Conservation (phyloP, 805 yeast genomes). For the Ogataea chonburiensis region DNA sequence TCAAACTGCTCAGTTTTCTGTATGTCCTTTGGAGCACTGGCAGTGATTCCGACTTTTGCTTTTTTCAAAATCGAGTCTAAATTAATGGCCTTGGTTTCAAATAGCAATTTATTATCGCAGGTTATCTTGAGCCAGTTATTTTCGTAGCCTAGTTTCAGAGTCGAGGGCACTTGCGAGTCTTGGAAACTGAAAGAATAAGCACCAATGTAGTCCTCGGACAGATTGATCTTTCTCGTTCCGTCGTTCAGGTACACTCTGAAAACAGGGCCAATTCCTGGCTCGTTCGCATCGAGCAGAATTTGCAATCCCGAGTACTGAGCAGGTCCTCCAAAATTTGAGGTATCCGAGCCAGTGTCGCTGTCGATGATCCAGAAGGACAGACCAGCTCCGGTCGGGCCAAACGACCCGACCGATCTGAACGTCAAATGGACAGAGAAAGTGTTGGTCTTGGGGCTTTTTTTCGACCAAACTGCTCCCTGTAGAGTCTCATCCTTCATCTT, state of each 20-base stretch:
- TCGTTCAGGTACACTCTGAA: conserved; percentile 61
- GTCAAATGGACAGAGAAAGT: conserved; percentile 54
- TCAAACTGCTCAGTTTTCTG: conserved; percentile 58
- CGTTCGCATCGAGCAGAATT: conserved; percentile 52
- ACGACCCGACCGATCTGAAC: conserved; percentile 57
- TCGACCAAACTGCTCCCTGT: conserved; percentile 48
- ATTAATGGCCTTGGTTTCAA: conserved; percentile 56
- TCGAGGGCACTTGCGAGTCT: conserved; percentile 68
- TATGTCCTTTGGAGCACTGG: conserved; percentile 38
- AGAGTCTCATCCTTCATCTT: conserved; percentile 27
- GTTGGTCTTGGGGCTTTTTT: conserved; percentile 28
- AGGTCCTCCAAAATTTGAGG: conserved; percentile 54
- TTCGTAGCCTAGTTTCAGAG: conserved; percentile 63
- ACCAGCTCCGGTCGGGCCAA: conserved; percentile 54
- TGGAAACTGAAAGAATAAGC: conserved; percentile 46
- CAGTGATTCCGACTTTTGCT: conserved; percentile 55
- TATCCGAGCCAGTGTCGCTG: conserved; percentile 29
- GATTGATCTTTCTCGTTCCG: conserved; percentile 41
- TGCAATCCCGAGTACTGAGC: conserved; percentile 61
- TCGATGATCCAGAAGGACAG: conserved; percentile 56
- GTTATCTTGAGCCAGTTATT: conserved; percentile 52
- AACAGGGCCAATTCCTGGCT: conserved; percentile 44
- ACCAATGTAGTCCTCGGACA: conserved; percentile 28
- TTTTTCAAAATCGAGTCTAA: conserved; percentile 39
- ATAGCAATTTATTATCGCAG: conserved; percentile 67